A percentile compares a stretch with the other conserved stretches of the same genome.
Conservation (phyloP, 441 rosid species). For the Melastoma candidum region DNA sequence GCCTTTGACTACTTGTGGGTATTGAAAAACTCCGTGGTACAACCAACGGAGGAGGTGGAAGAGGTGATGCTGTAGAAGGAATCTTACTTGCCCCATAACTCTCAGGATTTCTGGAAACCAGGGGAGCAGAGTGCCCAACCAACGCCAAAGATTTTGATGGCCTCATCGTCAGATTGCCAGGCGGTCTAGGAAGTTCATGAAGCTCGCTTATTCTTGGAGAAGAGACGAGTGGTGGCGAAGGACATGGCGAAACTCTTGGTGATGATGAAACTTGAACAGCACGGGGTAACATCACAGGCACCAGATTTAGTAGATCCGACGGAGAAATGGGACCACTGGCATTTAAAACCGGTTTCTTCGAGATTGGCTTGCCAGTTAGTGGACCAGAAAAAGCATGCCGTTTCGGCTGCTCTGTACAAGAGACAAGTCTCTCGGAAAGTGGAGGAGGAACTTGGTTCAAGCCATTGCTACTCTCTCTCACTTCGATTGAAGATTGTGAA, state of each 20-base stretch:
- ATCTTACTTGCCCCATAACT: conserved; percentile 24
- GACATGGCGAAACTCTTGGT: conserved; percentile 64
- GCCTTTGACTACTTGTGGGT: conserved; percentile 79
- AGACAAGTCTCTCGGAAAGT: conserved; percentile 34
- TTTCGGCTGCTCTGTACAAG: conserved; percentile 36
- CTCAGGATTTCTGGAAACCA: conserved; percentile 57
- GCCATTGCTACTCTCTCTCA: conserved; percentile 22
- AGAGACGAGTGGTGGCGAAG: conserved; percentile 80
- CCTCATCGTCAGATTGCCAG: conserved; percentile 37
- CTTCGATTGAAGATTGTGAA: conserved; percentile 26
- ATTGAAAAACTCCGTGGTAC: conserved; percentile 77
- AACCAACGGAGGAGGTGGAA: conserved; percentile 59
- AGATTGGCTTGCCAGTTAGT: conserved; percentile 36
- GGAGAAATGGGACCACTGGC: conserved; percentile 37
- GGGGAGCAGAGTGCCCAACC: conserved; percentile 80
- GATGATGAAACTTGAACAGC: conserved; percentile 44
- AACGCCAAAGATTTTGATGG: conserved; percentile 42
- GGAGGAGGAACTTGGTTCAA: conserved; percentile 52
- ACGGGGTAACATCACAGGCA: conserved; percentile 35
- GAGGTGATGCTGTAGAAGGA: conserved; percentile 42
- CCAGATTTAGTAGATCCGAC: conserved; percentile 31
- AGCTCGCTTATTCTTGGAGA: conserved; percentile 79
- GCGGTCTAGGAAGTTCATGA: conserved; percentile 97
- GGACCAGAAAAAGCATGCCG: conserved; percentile 77
- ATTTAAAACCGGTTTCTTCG: conserved; percentile 37